Conservation (phyloP, 768 basidiomycete species). For the Tylopilus vinaceipallidus region DNA sequence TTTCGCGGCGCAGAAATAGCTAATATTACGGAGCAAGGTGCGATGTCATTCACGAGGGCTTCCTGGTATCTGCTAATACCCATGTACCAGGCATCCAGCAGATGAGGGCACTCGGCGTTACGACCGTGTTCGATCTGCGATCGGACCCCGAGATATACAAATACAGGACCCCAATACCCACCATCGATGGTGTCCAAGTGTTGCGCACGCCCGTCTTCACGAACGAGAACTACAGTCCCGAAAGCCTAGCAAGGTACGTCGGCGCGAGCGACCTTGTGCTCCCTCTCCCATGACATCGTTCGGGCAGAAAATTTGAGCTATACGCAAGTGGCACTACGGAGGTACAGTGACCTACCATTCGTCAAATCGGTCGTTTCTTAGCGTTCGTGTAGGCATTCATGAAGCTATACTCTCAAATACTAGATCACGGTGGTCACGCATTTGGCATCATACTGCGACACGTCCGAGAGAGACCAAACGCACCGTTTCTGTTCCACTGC, state of each 20-base stretch:
- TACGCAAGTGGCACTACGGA: slow-evolving; percentile 82
- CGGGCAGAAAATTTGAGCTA: slow-evolving; percentile 44
- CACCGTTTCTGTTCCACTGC: slow-evolving; percentile 72
- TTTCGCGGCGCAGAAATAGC: slow-evolving; percentile 76
- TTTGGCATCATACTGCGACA: slow-evolving; percentile 74
- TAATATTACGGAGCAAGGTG: slow-evolving; percentile 66
- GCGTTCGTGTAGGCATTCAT: slow-evolving; percentile 60
- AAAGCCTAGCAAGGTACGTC: slow-evolving; percentile 81
- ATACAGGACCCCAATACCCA: slow-evolving; percentile 63
- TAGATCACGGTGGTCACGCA: slow-evolving; percentile 67
- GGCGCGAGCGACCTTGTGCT: slow-evolving; percentile 10
- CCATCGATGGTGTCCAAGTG: slow-evolving; percentile 61
- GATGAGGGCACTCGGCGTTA: slow-evolving; percentile 60
- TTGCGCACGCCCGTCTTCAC: slow-evolving; percentile 61
- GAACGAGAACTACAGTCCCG: slow-evolving; percentile 78
- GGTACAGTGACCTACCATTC: slow-evolving; percentile 35
- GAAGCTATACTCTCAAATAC: slow-evolving; percentile 76
- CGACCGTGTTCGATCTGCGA: slow-evolving; percentile 72
- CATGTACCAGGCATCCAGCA: slow-evolving; percentile 49
- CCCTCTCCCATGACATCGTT: slow-evolving; percentile 5
- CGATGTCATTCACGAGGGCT: not conserved
- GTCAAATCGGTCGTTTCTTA: not conserved
- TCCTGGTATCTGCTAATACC: slow-evolving; percentile 1
- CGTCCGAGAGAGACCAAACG: slow-evolving; percentile 64
- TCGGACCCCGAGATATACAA: slow-evolving; percentile 78